A percentile compares a stretch with the other conserved stretches of the same genome.
Evolutionary conservation across 768 basidiomycete genomes (phyloP).

Genomic region (Tricholoma matsutake): DNA sequence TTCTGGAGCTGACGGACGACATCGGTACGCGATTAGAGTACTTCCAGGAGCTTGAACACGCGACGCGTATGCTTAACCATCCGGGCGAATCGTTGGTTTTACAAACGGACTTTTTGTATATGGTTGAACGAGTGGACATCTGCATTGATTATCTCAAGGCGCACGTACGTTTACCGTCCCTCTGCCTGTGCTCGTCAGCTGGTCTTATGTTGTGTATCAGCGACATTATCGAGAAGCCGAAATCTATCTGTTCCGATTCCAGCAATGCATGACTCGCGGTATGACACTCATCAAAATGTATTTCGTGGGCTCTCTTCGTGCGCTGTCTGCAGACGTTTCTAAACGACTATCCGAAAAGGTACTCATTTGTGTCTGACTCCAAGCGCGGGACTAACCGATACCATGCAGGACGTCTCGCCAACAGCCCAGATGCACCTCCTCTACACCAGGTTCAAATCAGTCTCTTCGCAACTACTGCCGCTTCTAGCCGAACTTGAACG

Average conservation of each 20-base stretch:
- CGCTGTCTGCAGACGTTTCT: slow-evolving; percentile 74
- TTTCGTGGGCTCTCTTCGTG: slow-evolving; percentile 82
- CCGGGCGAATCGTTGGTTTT: slow-evolving; percentile 92
- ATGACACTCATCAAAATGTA: slow-evolving; percentile 99
- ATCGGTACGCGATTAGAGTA: slow-evolving; percentile 82
- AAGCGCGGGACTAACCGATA: neutral
- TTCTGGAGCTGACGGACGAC: slow-evolving; percentile 78
- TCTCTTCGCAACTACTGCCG: slow-evolving; percentile 69
- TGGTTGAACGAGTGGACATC: slow-evolving; percentile 94
- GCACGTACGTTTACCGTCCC: slow-evolving; percentile 56
- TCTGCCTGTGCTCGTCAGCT: neutral
- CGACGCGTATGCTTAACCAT: slow-evolving; percentile 90
- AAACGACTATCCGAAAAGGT: slow-evolving; percentile 78
- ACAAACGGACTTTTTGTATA: slow-evolving; percentile 87
- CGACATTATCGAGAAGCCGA: slow-evolving; percentile 91
- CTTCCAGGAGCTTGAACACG: slow-evolving; percentile 91
- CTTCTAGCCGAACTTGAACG: slow-evolving; percentile 85
- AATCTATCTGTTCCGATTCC: slow-evolving; percentile 92
- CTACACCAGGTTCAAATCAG: slow-evolving; percentile 82
- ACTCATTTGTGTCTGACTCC: slow-evolving; percentile 2
- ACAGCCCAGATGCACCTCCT: slow-evolving; percentile 83
- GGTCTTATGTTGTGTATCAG: slow-evolving; percentile 36
- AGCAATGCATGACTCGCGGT: slow-evolving; percentile 96
- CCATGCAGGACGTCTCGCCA: slow-evolving; percentile 63
- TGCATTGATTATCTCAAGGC: slow-evolving; percentile 88